Conservation (phyloP, 2,329 filamentous ascomycete genomes). For the Seiridium unicorne region DNA sequence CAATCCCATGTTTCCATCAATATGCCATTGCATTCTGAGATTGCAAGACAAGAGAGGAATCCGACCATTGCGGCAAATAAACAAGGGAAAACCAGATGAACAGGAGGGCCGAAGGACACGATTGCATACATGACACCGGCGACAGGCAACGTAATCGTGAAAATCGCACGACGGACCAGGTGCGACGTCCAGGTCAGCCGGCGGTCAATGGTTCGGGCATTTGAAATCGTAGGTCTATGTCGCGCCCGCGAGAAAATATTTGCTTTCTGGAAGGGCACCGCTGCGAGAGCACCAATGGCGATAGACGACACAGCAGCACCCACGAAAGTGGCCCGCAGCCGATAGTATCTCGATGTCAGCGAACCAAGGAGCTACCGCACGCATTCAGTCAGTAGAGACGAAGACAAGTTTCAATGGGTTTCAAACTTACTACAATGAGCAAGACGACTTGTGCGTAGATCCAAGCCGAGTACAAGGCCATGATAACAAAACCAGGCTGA, state of each 20-base stretch:
- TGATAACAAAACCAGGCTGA: conserved; percentile 70
- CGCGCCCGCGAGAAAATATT: conserved; percentile 66
- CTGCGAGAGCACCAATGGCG: conserved; percentile 66
- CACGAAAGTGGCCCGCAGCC: conserved; percentile 60
- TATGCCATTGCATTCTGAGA: conserved; percentile 73
- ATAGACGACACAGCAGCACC: conserved; percentile 66
- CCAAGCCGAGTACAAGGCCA: conserved; percentile 74
- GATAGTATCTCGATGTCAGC: conserved; percentile 68
- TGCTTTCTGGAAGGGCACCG: conserved; percentile 73
- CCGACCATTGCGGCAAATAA: conserved; percentile 65
- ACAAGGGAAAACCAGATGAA: conserved; percentile 62
- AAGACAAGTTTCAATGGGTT: not conserved
- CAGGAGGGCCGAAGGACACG: conserved; percentile 60
- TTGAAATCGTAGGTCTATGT: conserved; percentile 55
- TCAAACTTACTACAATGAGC: conserved; percentile 53
- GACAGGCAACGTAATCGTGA: conserved; percentile 65
- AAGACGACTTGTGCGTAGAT: conserved; percentile 76
- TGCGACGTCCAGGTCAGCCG: conserved; percentile 70
- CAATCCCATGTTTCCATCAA: conserved; percentile 82
- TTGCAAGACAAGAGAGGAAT: conserved; percentile 70
- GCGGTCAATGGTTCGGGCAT: conserved; percentile 65
- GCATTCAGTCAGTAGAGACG: not conserved
- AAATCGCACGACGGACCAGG: conserved; percentile 65
- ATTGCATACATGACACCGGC: conserved; percentile 67
- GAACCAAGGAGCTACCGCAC: conserved; percentile 58